Base-by-base conservation (phyloP, 768 basidiomycete species). In the Tylopilus vinaceipallidus region DNA sequence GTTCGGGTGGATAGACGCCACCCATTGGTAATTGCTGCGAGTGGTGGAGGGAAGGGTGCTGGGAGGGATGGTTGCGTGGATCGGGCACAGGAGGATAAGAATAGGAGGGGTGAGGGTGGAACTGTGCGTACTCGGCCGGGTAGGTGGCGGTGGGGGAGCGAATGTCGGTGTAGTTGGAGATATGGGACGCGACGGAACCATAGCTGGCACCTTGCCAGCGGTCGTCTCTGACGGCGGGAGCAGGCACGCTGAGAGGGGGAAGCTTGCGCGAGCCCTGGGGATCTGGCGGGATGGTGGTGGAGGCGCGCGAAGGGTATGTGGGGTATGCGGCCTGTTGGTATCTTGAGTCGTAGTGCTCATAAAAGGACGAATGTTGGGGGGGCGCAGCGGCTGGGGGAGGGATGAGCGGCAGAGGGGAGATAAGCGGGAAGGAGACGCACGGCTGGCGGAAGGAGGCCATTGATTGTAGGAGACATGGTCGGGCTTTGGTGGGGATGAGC, bases 101-200 rank as follows among this genome's bases (percentile, higher is more conserved):
- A 39, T 68, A 69, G 6, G 67, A 61, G 1, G 61, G 42, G 22
- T 72, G 73, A 24, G 59, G 65, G 9, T 66, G 67, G 60, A 81
- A 83, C 38, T 71, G 66, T 12, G 74, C 66, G 64, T 83, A 86
- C 40, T 75, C 70, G 50, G 75, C 49, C 20, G 82, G 77, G 66
- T 86, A 88, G 20, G 79, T 76, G 29, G 82, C 79, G 14, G 82
- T 77, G 9, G 85, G 82, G 12, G 84, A 83, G 55, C 84, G 82
- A 63, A 85, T 79, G 58, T 74, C 70, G 42, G 56, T 58, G 37
- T 68, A 71, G 47, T 66, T 69, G 58, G 71, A 61, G 39, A 72
- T 53, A 40, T 71, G 71, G 26, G 66, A 65, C 23, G 64, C 66
- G 32, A 69, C 62, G 24, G 72, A 65, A 32, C 71, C 68, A 33